Base-by-base conservation (phyloP, 768 basidiomycete genomes). In the Boletus sp. region DNA sequence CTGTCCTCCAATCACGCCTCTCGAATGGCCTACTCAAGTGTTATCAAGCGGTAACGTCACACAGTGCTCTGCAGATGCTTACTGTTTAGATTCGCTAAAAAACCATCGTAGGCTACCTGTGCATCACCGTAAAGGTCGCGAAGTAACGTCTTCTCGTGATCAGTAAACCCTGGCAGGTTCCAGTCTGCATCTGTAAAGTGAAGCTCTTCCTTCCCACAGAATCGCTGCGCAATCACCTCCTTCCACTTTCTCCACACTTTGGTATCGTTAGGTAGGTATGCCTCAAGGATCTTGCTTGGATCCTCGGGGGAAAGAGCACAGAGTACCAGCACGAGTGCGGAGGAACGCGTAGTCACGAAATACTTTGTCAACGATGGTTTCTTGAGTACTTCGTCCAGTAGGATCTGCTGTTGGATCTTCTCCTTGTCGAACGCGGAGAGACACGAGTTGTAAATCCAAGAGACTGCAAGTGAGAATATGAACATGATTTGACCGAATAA, bases 381-480 rank as follows among this genome's bases (percentile, higher is more conserved):
- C 54, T 41, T 5, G 12, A 57, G 46, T 33, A 53, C 28, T 24
- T 52, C 46, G 4, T 53, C 32, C 15, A 57, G n/a, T 17, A 57
- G n/a, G 33, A 53, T 57, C 17, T n/a, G 50, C 32, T 29, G 56
- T 20, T 64, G 62, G 8, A 64, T 50, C 40, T 58, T 56, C n/a
- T 61, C 62, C 36, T 61, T 61, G 33, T 78, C 76, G 68, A 78
- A 63, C 8, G 63, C 60, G 7, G 69, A 66, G 30, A 72, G 57
- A 29, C 47, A 68, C 15, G 57, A 58, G 45, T 67, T 72, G 56
- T 71, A 70, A 6, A 59, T 10, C 67, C 67, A 69, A 14, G 71
- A 69, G 5, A 67, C 59, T 2, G 46, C 70, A 8, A 72, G 63
- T 1, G 68, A 61, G 4, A 50, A 20, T 17, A 72, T 51, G 57